These are phyloP conservation scores for Pseudognaphalium luteoalbum DNA, from an alignment of 129 eudicot genomes.

Conservation along the genomic window DNA sequence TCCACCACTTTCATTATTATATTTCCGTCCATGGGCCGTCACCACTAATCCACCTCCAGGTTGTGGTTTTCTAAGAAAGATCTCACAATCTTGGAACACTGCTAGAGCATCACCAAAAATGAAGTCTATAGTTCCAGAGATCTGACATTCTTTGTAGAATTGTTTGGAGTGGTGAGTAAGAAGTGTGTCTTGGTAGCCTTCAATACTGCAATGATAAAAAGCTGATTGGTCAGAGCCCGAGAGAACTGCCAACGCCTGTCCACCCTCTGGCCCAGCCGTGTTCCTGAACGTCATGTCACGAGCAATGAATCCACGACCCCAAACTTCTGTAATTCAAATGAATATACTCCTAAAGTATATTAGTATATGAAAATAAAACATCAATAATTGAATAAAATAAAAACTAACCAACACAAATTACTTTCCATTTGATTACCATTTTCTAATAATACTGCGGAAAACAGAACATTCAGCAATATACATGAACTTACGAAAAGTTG, in stretches of 20 bases:
- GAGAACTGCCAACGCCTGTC: constrained; percentile 36
- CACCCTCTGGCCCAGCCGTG: constrained; percentile 36
- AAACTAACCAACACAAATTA: not conserved
- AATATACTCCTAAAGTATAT: not conserved
- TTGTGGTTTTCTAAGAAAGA: constrained; percentile 28
- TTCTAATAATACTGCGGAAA: not conserved
- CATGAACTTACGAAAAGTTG: constrained; percentile 32
- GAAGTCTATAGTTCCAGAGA: constrained; percentile 37
- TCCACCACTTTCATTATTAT: constrained; percentile 12
- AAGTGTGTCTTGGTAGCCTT: constrained; percentile 45
- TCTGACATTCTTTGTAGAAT: constrained; percentile 36
- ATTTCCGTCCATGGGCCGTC: constrained; percentile 30
- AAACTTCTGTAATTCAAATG: constrained; percentile 14
- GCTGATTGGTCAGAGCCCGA: constrained; percentile 28
- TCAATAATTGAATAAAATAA: not conserved
- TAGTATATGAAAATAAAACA: too few species aligned
- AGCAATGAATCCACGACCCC: constrained; percentile 39
- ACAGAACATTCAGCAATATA: not conserved
- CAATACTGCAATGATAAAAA: constrained; percentile 30
- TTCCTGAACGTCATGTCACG: constrained; percentile 27
- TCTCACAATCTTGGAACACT: constrained; percentile 36
- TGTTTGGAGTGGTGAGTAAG: constrained; percentile 17
- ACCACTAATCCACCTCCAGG: constrained; percentile 28
- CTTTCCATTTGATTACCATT: not conserved
- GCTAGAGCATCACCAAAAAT: constrained; percentile 33